phyloP scores from a whole-genome alignment of 495 filamentous ascomycete genomes.

The Podospora bellae-mahoneyi region DNA sequence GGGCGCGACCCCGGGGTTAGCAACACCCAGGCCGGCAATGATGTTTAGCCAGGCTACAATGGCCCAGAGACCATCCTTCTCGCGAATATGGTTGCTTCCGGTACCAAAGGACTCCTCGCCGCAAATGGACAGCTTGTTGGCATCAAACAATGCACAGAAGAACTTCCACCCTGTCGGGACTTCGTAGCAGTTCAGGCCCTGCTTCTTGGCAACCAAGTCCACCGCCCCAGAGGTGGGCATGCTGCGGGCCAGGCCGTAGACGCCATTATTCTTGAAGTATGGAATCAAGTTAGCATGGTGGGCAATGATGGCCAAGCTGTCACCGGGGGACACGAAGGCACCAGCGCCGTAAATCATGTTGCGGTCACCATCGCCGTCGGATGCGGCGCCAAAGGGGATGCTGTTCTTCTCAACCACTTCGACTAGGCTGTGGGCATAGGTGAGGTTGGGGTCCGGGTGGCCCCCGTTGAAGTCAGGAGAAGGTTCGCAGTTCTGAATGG shows the following conservation, averaged over 20 bases:
- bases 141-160: constrained; percentile 97
- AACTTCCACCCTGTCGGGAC: constrained; percentile 99
- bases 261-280: constrained; percentile 95
- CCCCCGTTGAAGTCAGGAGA: constrained; percentile 93
- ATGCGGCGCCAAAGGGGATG: constrained; percentile 94
- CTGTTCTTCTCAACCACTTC: constrained; percentile 86
- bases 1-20: constrained; percentile 68
- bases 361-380: constrained; percentile 94
- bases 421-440: constrained; percentile 95
- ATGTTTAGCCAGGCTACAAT: constrained; percentile 98
- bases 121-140: constrained; percentile 96
- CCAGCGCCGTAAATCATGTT: constrained; percentile 99
- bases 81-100: constrained; percentile 97
- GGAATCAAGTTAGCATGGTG: constrained; percentile 94
- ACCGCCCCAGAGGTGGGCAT: constrained; percentile 97
- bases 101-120: constrained; percentile 98
- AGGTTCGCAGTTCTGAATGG: constrained; percentile 90
- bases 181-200: constrained; percentile 90
- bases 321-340: constrained; percentile 92
- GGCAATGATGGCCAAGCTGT: constrained; percentile 95
- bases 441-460: constrained; percentile 96
- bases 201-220: constrained; percentile 89
- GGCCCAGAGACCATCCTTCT: constrained; percentile 98
- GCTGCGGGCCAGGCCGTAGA: constrained; percentile 88
- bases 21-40: constrained; percentile 87